These are phyloP conservation scores for Acer negundo DNA, from an alignment of 345 rosid species.

Conservation along the genomic window DNA sequence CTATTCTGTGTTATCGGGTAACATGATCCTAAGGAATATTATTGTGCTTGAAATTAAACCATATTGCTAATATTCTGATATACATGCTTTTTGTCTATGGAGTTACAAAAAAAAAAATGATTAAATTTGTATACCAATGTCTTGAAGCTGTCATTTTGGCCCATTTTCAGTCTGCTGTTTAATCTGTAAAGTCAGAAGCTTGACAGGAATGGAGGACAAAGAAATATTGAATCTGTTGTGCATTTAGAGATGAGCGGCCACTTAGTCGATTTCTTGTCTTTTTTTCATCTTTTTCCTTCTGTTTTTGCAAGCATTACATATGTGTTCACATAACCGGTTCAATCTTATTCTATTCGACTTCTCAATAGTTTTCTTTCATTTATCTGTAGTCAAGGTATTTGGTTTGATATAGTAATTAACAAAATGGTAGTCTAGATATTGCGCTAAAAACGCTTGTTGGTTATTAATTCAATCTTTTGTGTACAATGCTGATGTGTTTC, in stretches of 20 bases:
- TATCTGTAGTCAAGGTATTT: too few relatives aligned
- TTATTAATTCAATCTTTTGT: background rate
- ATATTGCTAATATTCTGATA: background rate
- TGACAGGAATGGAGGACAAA: background rate
- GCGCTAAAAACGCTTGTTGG: too few relatives aligned
- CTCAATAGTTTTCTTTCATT: background rate
- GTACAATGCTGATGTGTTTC: background rate
- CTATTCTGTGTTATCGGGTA: background rate
- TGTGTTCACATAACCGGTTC: background rate
- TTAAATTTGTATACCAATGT: background rate
- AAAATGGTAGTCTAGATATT: too few relatives aligned
- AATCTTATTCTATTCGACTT: background rate
- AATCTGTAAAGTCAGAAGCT: background rate
- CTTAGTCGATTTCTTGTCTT: background rate
- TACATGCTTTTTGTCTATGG: background rate
- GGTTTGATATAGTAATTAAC: too few relatives aligned
- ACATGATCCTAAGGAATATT: background rate
- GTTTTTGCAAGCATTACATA: background rate
- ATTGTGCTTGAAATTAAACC: background rate
- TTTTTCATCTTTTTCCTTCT: background rate
- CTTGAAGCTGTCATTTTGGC: background rate
- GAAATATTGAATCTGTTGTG: background rate
- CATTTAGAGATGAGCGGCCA: too few relatives aligned
- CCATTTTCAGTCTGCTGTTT: background rate
- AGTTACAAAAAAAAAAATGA: background rate